These are phyloP conservation scores for Agrocybe pediades DNA, from an alignment of 768 basidiomycete genomes.

Conservation along the genomic window DNA sequence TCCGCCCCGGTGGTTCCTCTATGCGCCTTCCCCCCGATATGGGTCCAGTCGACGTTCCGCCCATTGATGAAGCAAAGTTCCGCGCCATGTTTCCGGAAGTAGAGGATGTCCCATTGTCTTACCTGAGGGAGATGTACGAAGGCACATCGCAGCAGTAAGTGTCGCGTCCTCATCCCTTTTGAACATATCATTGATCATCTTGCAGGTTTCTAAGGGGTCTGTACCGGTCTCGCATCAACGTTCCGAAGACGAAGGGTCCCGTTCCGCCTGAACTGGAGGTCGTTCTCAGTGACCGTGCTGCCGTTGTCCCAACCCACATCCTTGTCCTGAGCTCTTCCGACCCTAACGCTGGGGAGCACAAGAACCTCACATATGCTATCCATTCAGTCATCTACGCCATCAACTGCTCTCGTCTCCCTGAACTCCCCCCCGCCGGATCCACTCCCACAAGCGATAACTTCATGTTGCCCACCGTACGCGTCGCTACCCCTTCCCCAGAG, in stretches of 20 bases:
- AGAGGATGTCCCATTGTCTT: slow-evolving; percentile 5
- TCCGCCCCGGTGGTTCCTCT: slow-evolving; percentile 2
- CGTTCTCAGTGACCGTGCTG: slow-evolving; percentile 8
- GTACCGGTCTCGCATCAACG: slow-evolving; percentile 3
- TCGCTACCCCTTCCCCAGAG: slow-evolving; percentile 12
- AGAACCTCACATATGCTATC: slow-evolving; percentile 12
- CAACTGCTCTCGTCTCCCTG: slow-evolving; percentile 17
- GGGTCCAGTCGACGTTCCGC: not conserved
- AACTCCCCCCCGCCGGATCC: slow-evolving; percentile 8
- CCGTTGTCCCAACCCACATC: slow-evolving; percentile 17
- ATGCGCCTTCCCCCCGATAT: slow-evolving; percentile 5
- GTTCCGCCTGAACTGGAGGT: slow-evolving; percentile 14
- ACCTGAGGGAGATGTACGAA: slow-evolving; percentile 7
- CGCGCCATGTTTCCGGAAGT: slow-evolving; percentile 10
- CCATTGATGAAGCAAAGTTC: slow-evolving; percentile 4
- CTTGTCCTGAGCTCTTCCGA: slow-evolving; percentile 10
- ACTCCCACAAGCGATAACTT: not conserved
- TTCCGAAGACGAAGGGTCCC: slow-evolving; percentile 3
- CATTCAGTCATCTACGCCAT: slow-evolving; percentile 19
- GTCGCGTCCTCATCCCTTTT: not conserved
- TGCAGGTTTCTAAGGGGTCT: slow-evolving; percentile 15
- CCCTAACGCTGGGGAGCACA: not conserved
- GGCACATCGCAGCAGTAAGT: slow-evolving; percentile 12
- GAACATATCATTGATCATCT: slow-evolving; percentile 2
- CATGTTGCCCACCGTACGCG: slow-evolving; percentile 18